Conservation (phyloP, 305 asterid species). For the Solanum hybrid region DNA sequence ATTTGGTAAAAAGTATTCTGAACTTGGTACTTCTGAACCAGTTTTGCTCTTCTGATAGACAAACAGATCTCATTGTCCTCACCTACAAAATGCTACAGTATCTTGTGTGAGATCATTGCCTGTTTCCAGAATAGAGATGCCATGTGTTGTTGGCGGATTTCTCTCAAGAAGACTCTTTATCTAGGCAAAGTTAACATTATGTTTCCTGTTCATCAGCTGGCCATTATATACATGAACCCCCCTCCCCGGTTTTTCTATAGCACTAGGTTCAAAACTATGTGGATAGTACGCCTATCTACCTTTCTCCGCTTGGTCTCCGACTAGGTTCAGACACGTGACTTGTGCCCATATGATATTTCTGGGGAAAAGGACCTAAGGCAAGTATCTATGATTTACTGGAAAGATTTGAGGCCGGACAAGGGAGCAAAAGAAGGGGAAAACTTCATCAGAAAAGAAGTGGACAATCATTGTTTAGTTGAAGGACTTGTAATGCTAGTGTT, state of each 20-base stretch:
- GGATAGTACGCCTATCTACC: neutral
- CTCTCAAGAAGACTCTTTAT: neutral
- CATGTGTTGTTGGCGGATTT: neutral
- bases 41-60: neutral
- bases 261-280: neutral
- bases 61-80: neutral
- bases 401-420: neutral
- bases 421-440: neutral
- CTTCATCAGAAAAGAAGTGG: neutral
- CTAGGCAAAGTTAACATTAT: neutral
- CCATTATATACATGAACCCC: neutral
- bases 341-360: neutral
- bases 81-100: neutral
- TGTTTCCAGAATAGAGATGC: neutral
- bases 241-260: neutral
- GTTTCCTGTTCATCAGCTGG: too few relatives aligned
- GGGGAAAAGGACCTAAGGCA: neutral
- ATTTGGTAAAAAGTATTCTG: neutral
- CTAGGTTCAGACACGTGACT: neutral
- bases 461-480: neutral
- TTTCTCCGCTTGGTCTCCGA: neutral
- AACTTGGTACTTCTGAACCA: neutral
- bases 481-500: neutral
- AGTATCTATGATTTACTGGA: neutral
- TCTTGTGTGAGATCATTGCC: neutral